Base-by-base conservation (phyloP, 768 basidiomycete species). In the Ramaria sp. region DNA sequence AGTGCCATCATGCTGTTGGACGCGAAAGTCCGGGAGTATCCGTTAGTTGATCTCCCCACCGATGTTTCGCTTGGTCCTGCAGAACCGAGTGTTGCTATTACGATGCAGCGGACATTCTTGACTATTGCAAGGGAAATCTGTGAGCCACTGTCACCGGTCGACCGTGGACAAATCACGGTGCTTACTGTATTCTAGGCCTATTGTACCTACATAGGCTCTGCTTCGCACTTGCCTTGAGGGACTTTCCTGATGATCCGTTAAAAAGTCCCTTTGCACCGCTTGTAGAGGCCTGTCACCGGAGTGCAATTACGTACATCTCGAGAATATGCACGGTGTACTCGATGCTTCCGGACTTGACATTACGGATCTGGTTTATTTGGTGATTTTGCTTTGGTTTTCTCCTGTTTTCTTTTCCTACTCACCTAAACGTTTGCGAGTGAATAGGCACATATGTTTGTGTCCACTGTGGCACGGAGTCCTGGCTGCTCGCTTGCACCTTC, bases 191-290 rank as follows among this genome's bases (percentile, higher is more conserved):
- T 18, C 38, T 15, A 86, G 84, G 81, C 16, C 70, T 86, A 28
- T 67, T 86, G 8, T 85, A 85, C 62, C 76, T 86, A 49, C 84
- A 86, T 63, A 81, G 85, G 15, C 80, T 81, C 60, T 87, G 83
- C 71, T 85, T 88, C 59, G 81, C 84, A 3, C 80, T 85, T 62
- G 85, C 84, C 3, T 73, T 88, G 34, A 72, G 74, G 22, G 83
- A 77, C 48, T 76, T 76, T 55, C 78, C 86, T 5, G 66, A 67
- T 5, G 79, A 88, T 64, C 86, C 86, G 22, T 77, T 88, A 65
- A 78, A 76, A 64, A 82, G 79, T 59, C 78, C 71, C 53, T 85
- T 79, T 59, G 81, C 79, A 5, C 77, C 79, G 3, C 82, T 81
- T 4, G 83, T 84, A 65, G 67, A 84, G 37, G 81, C 82, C 6